Evolutionary conservation across 1,284 basidiomycete species (phyloP).

Genomic region (Ganoderma meredithae): DNA sequence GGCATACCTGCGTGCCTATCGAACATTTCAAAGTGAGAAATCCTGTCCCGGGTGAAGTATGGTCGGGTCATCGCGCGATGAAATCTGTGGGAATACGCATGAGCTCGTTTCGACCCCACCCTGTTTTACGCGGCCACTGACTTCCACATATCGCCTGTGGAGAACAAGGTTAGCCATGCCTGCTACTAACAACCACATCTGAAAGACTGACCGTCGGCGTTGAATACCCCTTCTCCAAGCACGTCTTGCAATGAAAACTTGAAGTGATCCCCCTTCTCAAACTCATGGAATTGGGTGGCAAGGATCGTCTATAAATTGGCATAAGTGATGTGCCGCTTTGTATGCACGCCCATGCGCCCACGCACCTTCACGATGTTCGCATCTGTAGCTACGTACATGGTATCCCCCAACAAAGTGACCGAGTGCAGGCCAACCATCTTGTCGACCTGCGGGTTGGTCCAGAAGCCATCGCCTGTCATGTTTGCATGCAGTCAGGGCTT

Average conservation of each 20-base stretch:
- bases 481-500: background rate
- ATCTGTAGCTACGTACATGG: slow-evolving; percentile 18
- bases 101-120: background rate
- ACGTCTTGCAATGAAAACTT: slow-evolving; percentile 26
- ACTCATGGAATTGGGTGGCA: slow-evolving; percentile 35
- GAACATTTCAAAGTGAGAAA: slow-evolving; percentile 32
- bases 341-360: background rate
- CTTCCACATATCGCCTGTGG: slow-evolving; percentile 42
- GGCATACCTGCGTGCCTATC: slow-evolving; percentile 27
- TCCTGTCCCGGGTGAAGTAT: slow-evolving; percentile 31
- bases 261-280: slow-evolving; percentile 34
- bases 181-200: background rate
- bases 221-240: slow-evolving; percentile 34
- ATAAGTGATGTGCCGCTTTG: background rate
- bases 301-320: slow-evolving; percentile 30
- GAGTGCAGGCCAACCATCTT: slow-evolving; percentile 20
- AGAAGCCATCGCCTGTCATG: slow-evolving; percentile 19
- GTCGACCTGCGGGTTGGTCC: slow-evolving; percentile 17
- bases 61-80: slow-evolving; percentile 42
- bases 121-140: background rate
- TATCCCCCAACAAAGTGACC: slow-evolving; percentile 16
- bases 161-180: background rate
- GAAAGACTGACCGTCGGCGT: slow-evolving; percentile 28
- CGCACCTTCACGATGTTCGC: slow-evolving; percentile 23
- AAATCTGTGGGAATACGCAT: slow-evolving; percentile 18